Conservation (phyloP, 176 grass and related monocot species). For the Rhynchospora tenuis region DNA sequence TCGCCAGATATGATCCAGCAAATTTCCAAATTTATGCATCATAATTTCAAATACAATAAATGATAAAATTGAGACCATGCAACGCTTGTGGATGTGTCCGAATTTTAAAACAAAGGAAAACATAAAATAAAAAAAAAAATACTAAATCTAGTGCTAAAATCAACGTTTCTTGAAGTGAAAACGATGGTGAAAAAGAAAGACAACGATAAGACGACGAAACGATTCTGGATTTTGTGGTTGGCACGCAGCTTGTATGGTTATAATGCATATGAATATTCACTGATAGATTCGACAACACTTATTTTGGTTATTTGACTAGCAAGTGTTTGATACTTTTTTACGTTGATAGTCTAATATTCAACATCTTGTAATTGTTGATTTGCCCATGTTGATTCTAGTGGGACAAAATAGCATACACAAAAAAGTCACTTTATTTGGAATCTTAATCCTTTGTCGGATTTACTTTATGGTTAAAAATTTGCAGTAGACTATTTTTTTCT, state of each 20-base stretch:
- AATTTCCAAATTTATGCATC: no score
- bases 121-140: no score
- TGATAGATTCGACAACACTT: background rate
- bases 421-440: background rate
- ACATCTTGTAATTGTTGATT: background rate
- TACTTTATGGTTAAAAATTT: background rate
- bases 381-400: background rate
- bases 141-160: background rate
- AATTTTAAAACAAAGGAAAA: no score
- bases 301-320: background rate
- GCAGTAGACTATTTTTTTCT: background rate
- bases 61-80: no score
- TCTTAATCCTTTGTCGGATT: background rate
- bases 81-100: no score
- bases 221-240: background rate
- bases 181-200: background rate
- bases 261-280: background rate
- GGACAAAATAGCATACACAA: background rate
- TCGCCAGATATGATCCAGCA: no score
- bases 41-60: no score
- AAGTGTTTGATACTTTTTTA: background rate
- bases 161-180: background rate
- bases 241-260: background rate
- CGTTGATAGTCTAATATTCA: background rate
- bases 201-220: background rate